A percentile compares a stretch with the other conserved stretches of the same genome.
phyloP scores from a whole-genome alignment of 257 asterid genomes.

The Solanum acaule region DNA sequence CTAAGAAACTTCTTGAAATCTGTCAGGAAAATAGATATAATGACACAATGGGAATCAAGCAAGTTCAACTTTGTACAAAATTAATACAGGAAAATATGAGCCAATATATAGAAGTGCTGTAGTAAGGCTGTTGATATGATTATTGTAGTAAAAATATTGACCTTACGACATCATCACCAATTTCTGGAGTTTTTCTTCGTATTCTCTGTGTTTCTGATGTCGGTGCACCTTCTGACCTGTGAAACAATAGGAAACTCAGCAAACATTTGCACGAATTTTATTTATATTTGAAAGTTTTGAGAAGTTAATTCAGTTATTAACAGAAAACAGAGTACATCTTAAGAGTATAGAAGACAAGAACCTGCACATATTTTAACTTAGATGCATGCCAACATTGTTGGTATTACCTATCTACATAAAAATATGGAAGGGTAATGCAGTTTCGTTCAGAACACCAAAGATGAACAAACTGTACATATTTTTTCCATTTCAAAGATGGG shows the following conservation, averaged over 20 bases:
- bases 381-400: background rate
- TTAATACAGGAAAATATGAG: background rate
- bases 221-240: constrained; percentile 89
- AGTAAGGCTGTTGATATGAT: background rate
- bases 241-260: background rate
- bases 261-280: background rate
- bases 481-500: background rate
- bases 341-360: background rate
- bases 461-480: background rate
- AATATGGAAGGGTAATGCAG: background rate
- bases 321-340: background rate
- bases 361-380: background rate
- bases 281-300: background rate
- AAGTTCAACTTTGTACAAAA: background rate
- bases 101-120: background rate
- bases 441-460: background rate
- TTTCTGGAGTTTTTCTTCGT: constrained; percentile 95
- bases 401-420: background rate
- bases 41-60: background rate
- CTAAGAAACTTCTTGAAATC: background rate
- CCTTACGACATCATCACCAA: constrained; percentile 98
- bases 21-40: background rate
- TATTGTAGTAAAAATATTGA: constrained; percentile 20
- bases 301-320: background rate
- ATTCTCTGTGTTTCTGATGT: constrained; percentile 61